Evolutionary conservation across 441 rosid genomes (phyloP).

Genomic region (Breynia disticha): DNA sequence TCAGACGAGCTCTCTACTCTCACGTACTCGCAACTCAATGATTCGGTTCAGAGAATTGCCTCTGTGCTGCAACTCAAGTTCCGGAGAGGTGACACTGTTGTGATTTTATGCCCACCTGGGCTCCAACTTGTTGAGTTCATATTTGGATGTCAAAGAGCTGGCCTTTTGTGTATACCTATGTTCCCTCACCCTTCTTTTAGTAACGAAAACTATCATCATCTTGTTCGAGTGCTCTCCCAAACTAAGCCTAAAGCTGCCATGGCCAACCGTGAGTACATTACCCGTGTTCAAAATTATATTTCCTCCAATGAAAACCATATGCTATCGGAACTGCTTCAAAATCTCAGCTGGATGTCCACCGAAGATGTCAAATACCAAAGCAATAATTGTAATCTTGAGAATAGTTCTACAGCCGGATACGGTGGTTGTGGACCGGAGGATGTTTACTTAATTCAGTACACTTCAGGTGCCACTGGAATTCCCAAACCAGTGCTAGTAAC

Average conservation of each 20-base stretch:
- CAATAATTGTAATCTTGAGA: not conserved
- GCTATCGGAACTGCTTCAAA: slow-evolving; percentile 26
- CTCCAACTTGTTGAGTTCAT: slow-evolving; percentile 42
- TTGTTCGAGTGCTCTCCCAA: slow-evolving; percentile 42
- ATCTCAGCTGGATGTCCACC: slow-evolving; percentile 35
- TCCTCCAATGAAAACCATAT: slow-evolving; percentile 8
- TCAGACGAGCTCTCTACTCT: slow-evolving; percentile 16
- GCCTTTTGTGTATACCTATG: slow-evolving; percentile 39
- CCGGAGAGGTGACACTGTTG: slow-evolving; percentile 33
- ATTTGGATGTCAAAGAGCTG: slow-evolving; percentile 60
- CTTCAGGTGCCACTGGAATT: slow-evolving; percentile 59
- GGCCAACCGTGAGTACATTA: slow-evolving; percentile 29
- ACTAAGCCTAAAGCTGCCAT: slow-evolving; percentile 48
- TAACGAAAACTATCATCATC: slow-evolving; percentile 30
- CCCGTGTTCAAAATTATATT: slow-evolving; percentile 21
- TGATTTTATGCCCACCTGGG: slow-evolving; percentile 46
- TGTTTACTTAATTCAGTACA: slow-evolving; percentile 51
- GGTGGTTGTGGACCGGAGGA: slow-evolving; percentile 38
- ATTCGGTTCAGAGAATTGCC: slow-evolving; percentile 31
- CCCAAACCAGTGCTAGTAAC: slow-evolving; percentile 56
- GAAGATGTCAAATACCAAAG: slow-evolving; percentile 18
- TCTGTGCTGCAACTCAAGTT: slow-evolving; percentile 16
- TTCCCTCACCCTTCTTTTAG: slow-evolving; percentile 33
- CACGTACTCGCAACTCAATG: slow-evolving; percentile 37
- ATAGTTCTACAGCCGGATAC: not conserved